Evolutionary conservation across 2,329 filamentous ascomycete species (phyloP).

Genomic region (Xenoacremonium recifei): DNA sequence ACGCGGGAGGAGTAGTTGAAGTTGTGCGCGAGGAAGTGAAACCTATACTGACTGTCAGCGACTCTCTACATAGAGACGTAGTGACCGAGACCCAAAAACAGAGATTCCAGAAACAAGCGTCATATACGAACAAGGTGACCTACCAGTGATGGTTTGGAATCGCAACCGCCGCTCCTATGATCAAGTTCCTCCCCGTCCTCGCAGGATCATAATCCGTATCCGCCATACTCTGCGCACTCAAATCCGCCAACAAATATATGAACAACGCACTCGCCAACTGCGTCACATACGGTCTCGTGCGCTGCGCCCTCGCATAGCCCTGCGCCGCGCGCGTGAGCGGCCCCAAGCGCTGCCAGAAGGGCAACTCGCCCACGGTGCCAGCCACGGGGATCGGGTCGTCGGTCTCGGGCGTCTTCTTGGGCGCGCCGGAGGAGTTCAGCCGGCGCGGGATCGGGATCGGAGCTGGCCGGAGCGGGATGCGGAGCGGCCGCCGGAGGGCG

Average conservation of each 20-base stretch:
- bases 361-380: slow-evolving; percentile 25
- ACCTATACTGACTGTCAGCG: slow-evolving; percentile 46
- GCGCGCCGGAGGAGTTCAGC: slow-evolving; percentile 3
- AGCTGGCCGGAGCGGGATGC: slow-evolving; percentile 7
- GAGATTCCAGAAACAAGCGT: background rate
- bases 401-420: too few species aligned
- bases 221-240: slow-evolving; percentile 71
- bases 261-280: slow-evolving; percentile 74
- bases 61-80: background rate
- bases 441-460: slow-evolving; percentile 1
- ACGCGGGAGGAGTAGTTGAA: slow-evolving; percentile 81
- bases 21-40: slow-evolving; percentile 72
- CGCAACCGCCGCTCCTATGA: slow-evolving; percentile 70
- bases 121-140: slow-evolving; percentile 24
- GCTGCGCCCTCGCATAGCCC: slow-evolving; percentile 70
- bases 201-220: slow-evolving; percentile 63
- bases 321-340: slow-evolving; percentile 52
- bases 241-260: slow-evolving; percentile 76
- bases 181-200: slow-evolving; percentile 68
- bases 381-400: slow-evolving; percentile 17
- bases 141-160: slow-evolving; percentile 85
- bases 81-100: background rate
- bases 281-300: slow-evolving; percentile 71
- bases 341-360: slow-evolving; percentile 57
- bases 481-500: slow-evolving; percentile 11